phyloP scores from a whole-genome alignment of 31 red algal genomes.

The Odonthalia washingtoniensis region DNA sequence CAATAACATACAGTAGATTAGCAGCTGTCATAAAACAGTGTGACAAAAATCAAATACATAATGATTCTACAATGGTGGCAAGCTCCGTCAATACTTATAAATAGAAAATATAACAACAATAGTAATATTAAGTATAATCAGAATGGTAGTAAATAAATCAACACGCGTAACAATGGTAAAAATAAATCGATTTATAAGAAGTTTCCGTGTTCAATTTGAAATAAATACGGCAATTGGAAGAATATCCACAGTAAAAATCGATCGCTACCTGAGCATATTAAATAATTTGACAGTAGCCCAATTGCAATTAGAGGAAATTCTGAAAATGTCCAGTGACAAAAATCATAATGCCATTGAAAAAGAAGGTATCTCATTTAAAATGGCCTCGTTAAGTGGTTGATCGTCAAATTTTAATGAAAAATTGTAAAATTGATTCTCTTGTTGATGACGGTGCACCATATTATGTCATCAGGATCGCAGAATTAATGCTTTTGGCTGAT shows the following conservation, averaged over 20 bases:
- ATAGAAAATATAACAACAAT: not conserved
- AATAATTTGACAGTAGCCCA: not conserved
- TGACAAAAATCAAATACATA: not conserved
- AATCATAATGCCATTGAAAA: not conserved
- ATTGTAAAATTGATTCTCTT: not conserved
- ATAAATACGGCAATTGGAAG: not conserved
- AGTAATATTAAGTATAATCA: not conserved
- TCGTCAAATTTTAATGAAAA: not conserved
- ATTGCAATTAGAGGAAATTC: too few species aligned
- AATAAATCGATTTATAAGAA: not conserved
- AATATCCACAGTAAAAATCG: not conserved
- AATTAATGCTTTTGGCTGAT: not conserved
- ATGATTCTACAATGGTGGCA: not conserved
- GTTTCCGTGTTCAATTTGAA: not conserved
- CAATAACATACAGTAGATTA: not conserved
- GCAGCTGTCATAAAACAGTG: not conserved
- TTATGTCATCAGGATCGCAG: not conserved
- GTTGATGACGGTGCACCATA: slow-evolving; percentile 27
- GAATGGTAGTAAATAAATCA: not conserved
- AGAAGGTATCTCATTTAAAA: not conserved
- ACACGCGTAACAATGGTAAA: not conserved
- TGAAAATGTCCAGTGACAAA: not conserved
- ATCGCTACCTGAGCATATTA: not conserved
- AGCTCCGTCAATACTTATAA: not conserved
- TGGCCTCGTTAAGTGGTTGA: not conserved